A percentile compares a stretch with the other conserved stretches of the same genome.
phyloP scores from a whole-genome alignment of 306 rosid species.

The Cucurbita maxima region DNA sequence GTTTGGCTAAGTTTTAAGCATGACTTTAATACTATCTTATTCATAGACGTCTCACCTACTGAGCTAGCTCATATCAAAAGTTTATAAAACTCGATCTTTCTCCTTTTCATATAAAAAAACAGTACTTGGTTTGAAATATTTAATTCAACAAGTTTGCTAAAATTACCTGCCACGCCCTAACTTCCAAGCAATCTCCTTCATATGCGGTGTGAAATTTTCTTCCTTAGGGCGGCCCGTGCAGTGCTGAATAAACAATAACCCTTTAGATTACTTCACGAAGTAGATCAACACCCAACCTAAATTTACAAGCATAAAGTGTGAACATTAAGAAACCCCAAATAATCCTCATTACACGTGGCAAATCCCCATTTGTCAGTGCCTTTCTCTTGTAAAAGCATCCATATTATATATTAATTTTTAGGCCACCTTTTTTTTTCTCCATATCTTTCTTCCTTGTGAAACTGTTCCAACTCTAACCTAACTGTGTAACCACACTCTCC shows the following conservation, averaged over 20 bases:
- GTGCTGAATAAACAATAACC: not conserved
- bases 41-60: no score
- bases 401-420: slow-evolving; percentile 18
- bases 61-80: no score
- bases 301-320: slow-evolving; percentile 9
- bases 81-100: no score
- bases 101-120: no score
- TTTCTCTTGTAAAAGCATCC: not conserved
- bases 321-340: not conserved
- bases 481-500: not conserved
- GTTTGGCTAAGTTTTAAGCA: no score
- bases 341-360: slow-evolving; percentile 29
- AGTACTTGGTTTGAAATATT: not conserved
- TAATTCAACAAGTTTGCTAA: not conserved
- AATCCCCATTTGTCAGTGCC: not conserved
- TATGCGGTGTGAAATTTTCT: not conserved
- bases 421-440: slow-evolving; percentile 57
- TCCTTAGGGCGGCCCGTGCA: not conserved
- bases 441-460: slow-evolving; percentile 16
- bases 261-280: not conserved
- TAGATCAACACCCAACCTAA: slow-evolving; percentile 70
- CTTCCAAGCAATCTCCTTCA: not conserved
- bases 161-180: not conserved
- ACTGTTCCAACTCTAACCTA: not conserved
- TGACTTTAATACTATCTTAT: no score